A percentile compares a stretch with the other conserved stretches of the same genome.
phyloP scores from a whole-genome alignment of 139 green algal genomes.

The Pleodorina starrii region DNA sequence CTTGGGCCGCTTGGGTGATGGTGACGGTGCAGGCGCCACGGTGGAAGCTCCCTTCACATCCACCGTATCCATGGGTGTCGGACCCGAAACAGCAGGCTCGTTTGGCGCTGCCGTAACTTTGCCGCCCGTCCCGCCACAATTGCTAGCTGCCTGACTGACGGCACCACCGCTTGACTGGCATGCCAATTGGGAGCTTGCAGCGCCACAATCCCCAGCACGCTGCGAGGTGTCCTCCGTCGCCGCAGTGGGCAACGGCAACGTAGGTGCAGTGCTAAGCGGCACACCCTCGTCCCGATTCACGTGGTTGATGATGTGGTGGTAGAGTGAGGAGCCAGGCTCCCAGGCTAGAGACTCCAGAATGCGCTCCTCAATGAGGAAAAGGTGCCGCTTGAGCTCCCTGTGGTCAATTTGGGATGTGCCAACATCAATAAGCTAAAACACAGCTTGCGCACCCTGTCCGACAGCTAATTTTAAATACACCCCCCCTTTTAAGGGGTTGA shows the following conservation, averaged over 20 bases:
- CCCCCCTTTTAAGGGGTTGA: no score
- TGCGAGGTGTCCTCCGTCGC: no score
- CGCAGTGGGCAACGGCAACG: neutral
- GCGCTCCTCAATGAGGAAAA: slow-evolving; percentile 82
- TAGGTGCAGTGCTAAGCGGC: neutral
- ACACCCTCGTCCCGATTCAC: neutral
- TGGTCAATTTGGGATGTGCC: neutral
- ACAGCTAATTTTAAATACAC: neutral
- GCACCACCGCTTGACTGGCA: no score
- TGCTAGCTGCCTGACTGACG: no score
- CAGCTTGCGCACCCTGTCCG: no score
- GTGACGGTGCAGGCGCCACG: neutral
- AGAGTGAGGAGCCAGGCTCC: slow-evolving; percentile 77
- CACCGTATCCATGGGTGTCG: no score
- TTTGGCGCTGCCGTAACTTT: no score
- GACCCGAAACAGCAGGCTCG: no score
- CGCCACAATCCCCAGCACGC: no score
- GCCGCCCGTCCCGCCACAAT: no score
- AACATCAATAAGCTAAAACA: neutral
- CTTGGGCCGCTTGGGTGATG: slow-evolving; percentile 40
- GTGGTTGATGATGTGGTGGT: slow-evolving; percentile 55
- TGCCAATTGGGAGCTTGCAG: no score
- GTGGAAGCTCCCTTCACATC: no score
- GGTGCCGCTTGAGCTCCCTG: slow-evolving; percentile 82
- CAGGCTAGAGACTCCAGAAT: slow-evolving; percentile 84